A percentile compares a stretch with the other conserved stretches of the same genome.
Evolutionary conservation across 768 basidiomycete genomes (phyloP).

Genomic region (Tricholoma saponaceum): DNA sequence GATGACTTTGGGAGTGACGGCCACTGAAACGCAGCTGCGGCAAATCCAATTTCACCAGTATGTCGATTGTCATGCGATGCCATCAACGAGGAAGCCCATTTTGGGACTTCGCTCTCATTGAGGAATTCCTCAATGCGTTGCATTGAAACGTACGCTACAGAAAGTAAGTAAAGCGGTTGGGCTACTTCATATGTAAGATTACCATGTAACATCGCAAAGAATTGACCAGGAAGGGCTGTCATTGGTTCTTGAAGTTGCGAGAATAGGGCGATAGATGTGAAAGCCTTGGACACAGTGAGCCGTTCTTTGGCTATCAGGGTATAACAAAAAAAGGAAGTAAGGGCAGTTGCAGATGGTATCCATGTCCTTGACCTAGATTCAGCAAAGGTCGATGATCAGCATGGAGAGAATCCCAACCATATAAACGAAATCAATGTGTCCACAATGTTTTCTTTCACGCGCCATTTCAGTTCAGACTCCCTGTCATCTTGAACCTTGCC

Average conservation of each 20-base stretch:
- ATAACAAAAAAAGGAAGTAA: conserved; percentile 61
- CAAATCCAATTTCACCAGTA: conserved; percentile 44
- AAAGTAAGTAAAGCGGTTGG: conserved; percentile 6
- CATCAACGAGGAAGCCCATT: conserved; percentile 71
- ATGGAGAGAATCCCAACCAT: conserved; percentile 36
- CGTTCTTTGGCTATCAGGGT: conserved; percentile 61
- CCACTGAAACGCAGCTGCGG: conserved; percentile 56
- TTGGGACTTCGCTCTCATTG: conserved; percentile 69
- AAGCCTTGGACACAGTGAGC: conserved; percentile 76
- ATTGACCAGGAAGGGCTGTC: conserved; percentile 57
- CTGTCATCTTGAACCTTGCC: conserved; percentile 46
- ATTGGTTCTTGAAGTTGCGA: conserved; percentile 66
- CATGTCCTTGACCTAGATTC: conserved; percentile 47
- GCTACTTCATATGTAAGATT: conserved; percentile 5
- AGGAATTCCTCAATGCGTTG: conserved; percentile 75
- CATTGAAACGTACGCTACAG: conserved; percentile 70
- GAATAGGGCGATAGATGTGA: conserved; percentile 78
- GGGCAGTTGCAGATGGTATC: conserved; percentile 68
- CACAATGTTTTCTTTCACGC: conserved; percentile 59
- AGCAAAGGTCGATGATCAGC: background rate
- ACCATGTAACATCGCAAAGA: conserved; percentile 65
- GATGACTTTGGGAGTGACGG: conserved; percentile 29
- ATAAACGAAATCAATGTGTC: conserved; percentile 65
- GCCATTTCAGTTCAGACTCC: conserved; percentile 63
- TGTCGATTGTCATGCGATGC: conserved; percentile 12